Base-by-base conservation (phyloP, 2,329 filamentous ascomycete species). In the Lecanosticta acicola region DNA sequence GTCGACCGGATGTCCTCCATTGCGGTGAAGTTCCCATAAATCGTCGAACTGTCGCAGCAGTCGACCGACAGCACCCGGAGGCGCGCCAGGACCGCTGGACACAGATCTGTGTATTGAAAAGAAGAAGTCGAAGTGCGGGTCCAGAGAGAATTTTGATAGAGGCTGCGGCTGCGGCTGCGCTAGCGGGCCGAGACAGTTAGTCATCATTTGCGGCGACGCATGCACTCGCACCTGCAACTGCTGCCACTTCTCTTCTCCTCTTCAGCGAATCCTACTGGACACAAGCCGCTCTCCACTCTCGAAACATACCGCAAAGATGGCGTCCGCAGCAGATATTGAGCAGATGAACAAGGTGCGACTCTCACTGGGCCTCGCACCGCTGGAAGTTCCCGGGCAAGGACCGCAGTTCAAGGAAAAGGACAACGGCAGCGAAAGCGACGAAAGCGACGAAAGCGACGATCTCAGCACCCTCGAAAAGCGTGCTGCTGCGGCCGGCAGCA, bases 1-100 rank as follows among this genome's bases (percentile, higher is more conserved):
- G 89, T 94, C 87, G 85, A 89, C 87, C 81, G 84, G 85, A 90
- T 71, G 87, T 85, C 84, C 89, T 80, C 85, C 88, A 82, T 69
- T 62, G 63, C 59, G 55, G 43, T 49, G 54, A 52, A 87, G 84
- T 82, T 83, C 89, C 85, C 85, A 83, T 87, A 66, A 68, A 72
- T 78, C 81, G 87, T 87, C 85, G 86, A 91, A 80, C 82, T 91
- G 86, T 81, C 77, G 56, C 80, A 85, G 78, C 71, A 78, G 77
- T 90, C 86, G 70, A 91, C 87, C 82, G 78, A 75, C 78, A 75
- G 76, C 72, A 63, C 66, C 60, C 56, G 57, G 56, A 62, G 58
- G 63, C 52, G 69, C 73, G 72, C 67, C 84, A 78, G 85, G 87
- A 91, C 73, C 73, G 72, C 80, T 82, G 80, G 78, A 82, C 87